Conservation (phyloP, 2,329 filamentous ascomycete species). For the Nigrospora osmanthi region DNA sequence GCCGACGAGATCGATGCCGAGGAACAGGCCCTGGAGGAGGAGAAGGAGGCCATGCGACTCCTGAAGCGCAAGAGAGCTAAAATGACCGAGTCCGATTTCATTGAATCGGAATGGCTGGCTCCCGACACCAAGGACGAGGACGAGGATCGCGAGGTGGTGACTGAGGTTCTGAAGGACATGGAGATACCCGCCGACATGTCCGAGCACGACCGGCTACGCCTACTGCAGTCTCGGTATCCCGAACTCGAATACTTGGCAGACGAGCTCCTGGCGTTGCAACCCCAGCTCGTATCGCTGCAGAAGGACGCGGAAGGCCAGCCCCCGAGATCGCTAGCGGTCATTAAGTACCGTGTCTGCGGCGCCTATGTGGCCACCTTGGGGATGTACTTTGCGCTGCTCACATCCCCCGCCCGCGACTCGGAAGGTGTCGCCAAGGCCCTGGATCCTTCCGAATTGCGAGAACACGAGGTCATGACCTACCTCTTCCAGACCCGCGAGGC, state of each 20-base stretch:
- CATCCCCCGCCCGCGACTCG: constrained; percentile 62
- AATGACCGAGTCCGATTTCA: constrained; percentile 88
- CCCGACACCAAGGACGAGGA: constrained; percentile 40
- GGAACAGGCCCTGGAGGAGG: constrained; percentile 72
- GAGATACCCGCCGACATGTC: constrained; percentile 76
- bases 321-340: constrained; percentile 47
- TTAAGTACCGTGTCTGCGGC: constrained; percentile 73
- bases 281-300: constrained; percentile 51
- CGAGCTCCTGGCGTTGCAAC: constrained; percentile 69
- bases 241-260: constrained; percentile 83
- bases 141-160: constrained; percentile 51
- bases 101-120: constrained; percentile 75
- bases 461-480: constrained; percentile 86
- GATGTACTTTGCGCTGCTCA: constrained; percentile 93
- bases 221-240: constrained; percentile 77
- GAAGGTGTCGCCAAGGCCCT: constrained; percentile 50
- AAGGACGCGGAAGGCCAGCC: constrained; percentile 46
- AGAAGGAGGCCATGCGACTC: constrained; percentile 77
- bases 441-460: constrained; percentile 70
- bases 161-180: constrained; percentile 76
- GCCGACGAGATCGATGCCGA: constrained; percentile 55
- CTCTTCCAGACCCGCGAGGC: constrained; percentile 71
- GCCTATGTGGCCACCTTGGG: constrained; percentile 81
- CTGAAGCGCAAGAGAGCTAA: constrained; percentile 86
- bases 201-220: constrained; percentile 63